Conservation (phyloP, 345 rosid genomes). For the Acer campestre region DNA sequence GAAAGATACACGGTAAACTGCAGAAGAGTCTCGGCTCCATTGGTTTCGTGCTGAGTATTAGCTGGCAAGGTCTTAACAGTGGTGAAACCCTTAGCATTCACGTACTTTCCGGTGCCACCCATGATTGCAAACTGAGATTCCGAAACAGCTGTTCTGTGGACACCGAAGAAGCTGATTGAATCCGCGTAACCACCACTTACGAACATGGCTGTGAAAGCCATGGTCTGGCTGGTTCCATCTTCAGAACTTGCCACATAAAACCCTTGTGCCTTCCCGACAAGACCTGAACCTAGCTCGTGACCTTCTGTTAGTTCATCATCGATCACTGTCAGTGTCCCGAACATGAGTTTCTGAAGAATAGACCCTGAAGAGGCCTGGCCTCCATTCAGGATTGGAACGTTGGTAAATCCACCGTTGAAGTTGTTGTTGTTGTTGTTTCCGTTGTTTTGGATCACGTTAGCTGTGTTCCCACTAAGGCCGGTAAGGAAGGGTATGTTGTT, state of each 20-base stretch:
- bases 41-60: conserved; percentile 54
- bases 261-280: conserved; percentile 86
- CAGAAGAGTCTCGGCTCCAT: conserved; percentile 71
- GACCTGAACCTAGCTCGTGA: conserved; percentile 63
- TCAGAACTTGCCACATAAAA: conserved; percentile 74
- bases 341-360: conserved; percentile 66
- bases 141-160: conserved; percentile 63
- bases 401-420: conserved; percentile 40
- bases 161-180: conserved; percentile 82
- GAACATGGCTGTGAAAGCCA: conserved; percentile 86
- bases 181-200: conserved; percentile 64
- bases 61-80: conserved; percentile 63
- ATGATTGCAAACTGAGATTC: conserved; percentile 81
- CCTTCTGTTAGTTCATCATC: conserved; percentile 82
- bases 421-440: conserved; percentile 47
- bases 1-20: conserved; percentile 59
- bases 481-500: conserved; percentile 82
- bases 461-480: conserved; percentile 71
- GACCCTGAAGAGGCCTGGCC: conserved; percentile 59
- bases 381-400: conserved; percentile 46
- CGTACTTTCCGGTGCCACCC: conserved; percentile 92
- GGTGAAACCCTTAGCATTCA: conserved; percentile 74
- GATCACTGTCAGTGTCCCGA: conserved; percentile 79
- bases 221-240: conserved; percentile 78
- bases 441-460: conserved; percentile 48